Evolutionary conservation across 352 stramenopile species (phyloP), one percentile per base, ranked within the genome.

Genomic region (Phytophthora chlamydospora): DNA sequence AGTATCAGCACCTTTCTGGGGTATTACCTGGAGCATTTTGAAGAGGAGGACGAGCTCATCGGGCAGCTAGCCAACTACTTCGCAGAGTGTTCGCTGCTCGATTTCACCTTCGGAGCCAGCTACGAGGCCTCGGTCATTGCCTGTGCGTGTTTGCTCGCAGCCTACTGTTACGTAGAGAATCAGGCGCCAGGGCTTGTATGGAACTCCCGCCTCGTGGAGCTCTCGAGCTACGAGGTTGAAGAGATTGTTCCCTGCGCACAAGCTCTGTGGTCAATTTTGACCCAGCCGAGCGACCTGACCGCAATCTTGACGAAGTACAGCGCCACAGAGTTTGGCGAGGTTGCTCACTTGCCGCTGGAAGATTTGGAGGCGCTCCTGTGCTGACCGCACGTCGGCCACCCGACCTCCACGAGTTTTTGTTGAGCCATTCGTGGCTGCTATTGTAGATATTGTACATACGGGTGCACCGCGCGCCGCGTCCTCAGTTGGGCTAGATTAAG

Each of bases 1-100:
- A 99, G 91, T 42, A 84, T 86, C 27, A 92, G 98, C 73, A 95
- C 79, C 36, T 99, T 99, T 70, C 75, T 99, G 24, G 87, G 94
- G 16, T 92, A 97, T 39, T 99, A 98, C 73, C 68, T 99, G 19
- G 97, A 98, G 40, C 41, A 74, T 19, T 73, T 88, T n/a, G 59
- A 73, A 38, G 60, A 81, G 27, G 51, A 68, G 0, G 77, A 85
- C 35, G 49, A 61, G n/a, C 24, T 74, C 1, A 60, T 81, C 2
- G 50, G 50, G 8, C 74, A 85, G 9, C 53, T 93, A 14, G 71
- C 85, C 14, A 73, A 58, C 41, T 91, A 82, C 46, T 85, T 91
- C 36, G 76, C 73, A 4, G 80, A 93, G 60, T 73, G 68, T 27
- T 71, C 76, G 36, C 65, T 92, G 19, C 48, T 90, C 11, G 68